Evolutionary conservation across 2,329 filamentous ascomycete species (phyloP), one percentile per base, ranked within the genome.

Genomic region (Verticillium nubilum): DNA sequence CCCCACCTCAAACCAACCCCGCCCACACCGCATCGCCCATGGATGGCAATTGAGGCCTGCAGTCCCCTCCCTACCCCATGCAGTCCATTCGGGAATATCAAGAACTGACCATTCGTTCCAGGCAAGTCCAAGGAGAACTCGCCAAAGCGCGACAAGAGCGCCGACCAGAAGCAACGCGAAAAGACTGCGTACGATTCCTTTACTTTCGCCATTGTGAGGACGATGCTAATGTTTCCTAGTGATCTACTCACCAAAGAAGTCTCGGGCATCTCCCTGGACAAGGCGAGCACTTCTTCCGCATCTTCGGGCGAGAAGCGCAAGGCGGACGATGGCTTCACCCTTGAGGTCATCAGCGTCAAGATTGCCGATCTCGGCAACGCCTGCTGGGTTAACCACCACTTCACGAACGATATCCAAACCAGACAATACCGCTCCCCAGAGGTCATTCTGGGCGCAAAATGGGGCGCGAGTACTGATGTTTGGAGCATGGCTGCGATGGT

Each of bases 401-500:
- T 99, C 76, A 99, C 95, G 70, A 97, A 99, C 72, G 95, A 99
- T 73, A 99, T 99, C 69, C 95, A 99, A 74, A 99, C 95, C 9
- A 85, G 95, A 69, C 95, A 99, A 76, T 99, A 99, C 75, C 85
- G 95, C 60, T 98, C 95, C 1, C 95, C 95, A 1, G 95, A 99
- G 76, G 95, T 99, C 59, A 98, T 99, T 62, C 80, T 99, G 23
- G 95, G 95, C 42, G 87, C 92, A 3, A 98, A 98, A 79, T 99
- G 95, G 95, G 95, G 95, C 66, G 95, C 95, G n/a, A 98, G 94
- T 72, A 98, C 95, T 1, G 95, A 99, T 75, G 91, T 98, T 7
- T 99, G 95, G 95, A 98, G 94, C 76, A 99, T 99, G 95, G 93
- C 95, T 61, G 91, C 91, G 66, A 99, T 99, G 95, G 95, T 98